Evolutionary conservation across 371 early-diverging fungal genomes (phyloP).

Genomic region (Rhizopus stolonifer): DNA sequence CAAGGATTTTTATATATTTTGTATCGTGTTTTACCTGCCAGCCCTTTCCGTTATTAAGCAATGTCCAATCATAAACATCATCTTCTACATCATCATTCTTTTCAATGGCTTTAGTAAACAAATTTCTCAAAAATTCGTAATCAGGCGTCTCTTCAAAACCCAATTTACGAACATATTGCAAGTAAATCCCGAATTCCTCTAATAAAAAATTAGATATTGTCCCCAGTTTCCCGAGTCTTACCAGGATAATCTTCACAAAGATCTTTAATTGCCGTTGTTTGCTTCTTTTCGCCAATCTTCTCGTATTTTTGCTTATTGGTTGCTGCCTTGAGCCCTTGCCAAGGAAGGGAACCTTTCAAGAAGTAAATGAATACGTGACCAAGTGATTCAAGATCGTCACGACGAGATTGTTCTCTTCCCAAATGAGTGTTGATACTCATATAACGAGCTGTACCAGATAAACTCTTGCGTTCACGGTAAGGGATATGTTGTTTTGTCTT

Average conservation of each 20-base stretch:
- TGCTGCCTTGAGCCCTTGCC: slow-evolving; percentile 81
- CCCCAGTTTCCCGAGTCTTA: too few species aligned
- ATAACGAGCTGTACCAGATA: slow-evolving; percentile 90
- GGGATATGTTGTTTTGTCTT: slow-evolving; percentile 84
- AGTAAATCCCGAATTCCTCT: slow-evolving; percentile 80
- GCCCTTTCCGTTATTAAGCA: slow-evolving; percentile 55
- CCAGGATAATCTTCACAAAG: slow-evolving; percentile 76
- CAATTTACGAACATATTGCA: slow-evolving; percentile 83
- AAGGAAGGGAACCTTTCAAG: slow-evolving; percentile 77
- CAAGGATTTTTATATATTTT: background rate
- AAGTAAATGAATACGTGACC: slow-evolving; percentile 94
- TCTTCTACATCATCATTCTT: slow-evolving; percentile 75
- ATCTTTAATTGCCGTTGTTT: slow-evolving; percentile 68
- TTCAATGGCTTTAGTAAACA: slow-evolving; percentile 80
- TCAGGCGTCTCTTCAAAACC: slow-evolving; percentile 31
- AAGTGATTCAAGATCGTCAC: slow-evolving; percentile 91
- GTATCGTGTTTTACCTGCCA: slow-evolving; percentile 26
- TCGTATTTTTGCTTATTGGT: slow-evolving; percentile 92
- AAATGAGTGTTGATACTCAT: too few species aligned
- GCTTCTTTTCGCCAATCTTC: slow-evolving; percentile 88
- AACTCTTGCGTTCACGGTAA: slow-evolving; percentile 74
- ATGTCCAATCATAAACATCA: slow-evolving; percentile 91
- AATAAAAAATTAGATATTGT: too few species aligned
- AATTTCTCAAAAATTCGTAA: slow-evolving; percentile 77
- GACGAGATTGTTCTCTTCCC: slow-evolving; percentile 82